Percentiles rank a stretch among this genome's conserved stretches.
These are phyloP conservation scores for Gossypium stocksii DNA, from an alignment of 345 rosid genomes.

Conservation along the genomic window DNA sequence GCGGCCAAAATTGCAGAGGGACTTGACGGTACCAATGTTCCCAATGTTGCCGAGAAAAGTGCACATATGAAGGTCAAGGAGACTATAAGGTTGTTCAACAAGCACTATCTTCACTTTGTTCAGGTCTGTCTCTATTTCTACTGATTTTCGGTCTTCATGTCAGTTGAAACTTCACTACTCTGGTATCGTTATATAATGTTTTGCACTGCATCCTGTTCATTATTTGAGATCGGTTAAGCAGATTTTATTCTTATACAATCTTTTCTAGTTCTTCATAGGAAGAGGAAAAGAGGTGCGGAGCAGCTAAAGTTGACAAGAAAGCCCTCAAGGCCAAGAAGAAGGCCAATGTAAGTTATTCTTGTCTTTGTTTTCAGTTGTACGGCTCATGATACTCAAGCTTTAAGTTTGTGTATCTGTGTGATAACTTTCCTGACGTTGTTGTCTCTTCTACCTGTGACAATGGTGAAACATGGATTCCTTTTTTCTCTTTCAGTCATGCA, in stretches of 20 bases:
- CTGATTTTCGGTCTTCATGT: background rate
- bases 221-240: background rate
- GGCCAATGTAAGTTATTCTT: conserved; percentile 27
- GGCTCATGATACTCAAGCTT: background rate
- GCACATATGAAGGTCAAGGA: conserved; percentile 56
- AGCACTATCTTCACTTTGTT: conserved; percentile 69
- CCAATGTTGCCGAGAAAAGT: conserved; percentile 32
- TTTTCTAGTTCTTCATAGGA: conserved; percentile 33
- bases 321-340: conserved; percentile 24
- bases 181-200: background rate
- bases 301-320: conserved; percentile 21
- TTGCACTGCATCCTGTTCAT: background rate
- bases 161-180: background rate
- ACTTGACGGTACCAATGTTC: conserved; percentile 3
- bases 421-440: background rate
- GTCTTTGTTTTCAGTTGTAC: background rate
- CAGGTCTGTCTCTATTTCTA: conserved; percentile 41
- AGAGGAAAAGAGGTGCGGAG: conserved; percentile 53
- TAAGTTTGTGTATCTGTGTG: background rate
- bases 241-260: conserved; percentile 1
- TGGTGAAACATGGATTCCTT: background rate
- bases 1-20: conserved; percentile 10
- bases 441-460: background rate
- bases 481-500: background rate
- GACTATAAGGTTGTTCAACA: conserved; percentile 73